phyloP scores from a whole-genome alignment of 2,329 filamentous ascomycete species.

The Orbilia javanica region DNA sequence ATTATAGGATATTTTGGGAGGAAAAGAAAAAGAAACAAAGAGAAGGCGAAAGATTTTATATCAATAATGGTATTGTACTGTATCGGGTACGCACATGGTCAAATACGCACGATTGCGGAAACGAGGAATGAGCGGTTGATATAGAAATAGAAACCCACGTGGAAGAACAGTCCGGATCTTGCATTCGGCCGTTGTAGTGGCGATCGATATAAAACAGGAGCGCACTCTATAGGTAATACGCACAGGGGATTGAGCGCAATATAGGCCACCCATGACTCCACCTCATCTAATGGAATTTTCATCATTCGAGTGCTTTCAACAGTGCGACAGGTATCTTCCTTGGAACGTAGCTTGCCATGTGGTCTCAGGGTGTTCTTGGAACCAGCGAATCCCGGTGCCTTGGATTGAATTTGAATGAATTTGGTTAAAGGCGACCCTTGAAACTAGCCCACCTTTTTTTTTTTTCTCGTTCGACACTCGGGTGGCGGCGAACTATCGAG shows the following conservation, averaged over 20 bases:
- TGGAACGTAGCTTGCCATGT: conserved; percentile 39
- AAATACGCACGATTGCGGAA: neutral
- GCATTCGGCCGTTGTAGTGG: conserved; percentile 36
- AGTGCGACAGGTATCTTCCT: conserved; percentile 14
- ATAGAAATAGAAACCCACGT: conserved; percentile 54
- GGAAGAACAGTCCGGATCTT: conserved; percentile 33
- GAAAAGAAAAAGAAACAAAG: neutral
- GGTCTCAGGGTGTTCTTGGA: conserved; percentile 39
- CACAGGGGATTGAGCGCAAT: conserved; percentile 7
- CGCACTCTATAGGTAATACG: conserved; percentile 9
- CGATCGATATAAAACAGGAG: conserved; percentile 42
- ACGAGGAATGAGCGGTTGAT: conserved; percentile 19
- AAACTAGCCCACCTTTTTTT: conserved; percentile 37
- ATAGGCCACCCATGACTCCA: conserved; percentile 34
- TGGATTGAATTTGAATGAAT: conserved; percentile 47
- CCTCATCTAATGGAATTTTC: conserved; percentile 20
- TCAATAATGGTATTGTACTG: neutral
- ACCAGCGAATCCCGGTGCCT: conserved; percentile 39
- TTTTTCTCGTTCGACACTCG: conserved; percentile 16
- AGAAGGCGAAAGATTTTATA: neutral
- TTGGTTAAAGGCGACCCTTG: conserved; percentile 49
- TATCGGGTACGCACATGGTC: neutral
- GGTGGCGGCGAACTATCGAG: conserved; percentile 46
- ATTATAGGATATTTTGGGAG: neutral
- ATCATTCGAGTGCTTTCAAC: conserved; percentile 13